phyloP scores from a whole-genome alignment of 768 basidiomycete genomes.

The Auriscalpium vulgare region DNA sequence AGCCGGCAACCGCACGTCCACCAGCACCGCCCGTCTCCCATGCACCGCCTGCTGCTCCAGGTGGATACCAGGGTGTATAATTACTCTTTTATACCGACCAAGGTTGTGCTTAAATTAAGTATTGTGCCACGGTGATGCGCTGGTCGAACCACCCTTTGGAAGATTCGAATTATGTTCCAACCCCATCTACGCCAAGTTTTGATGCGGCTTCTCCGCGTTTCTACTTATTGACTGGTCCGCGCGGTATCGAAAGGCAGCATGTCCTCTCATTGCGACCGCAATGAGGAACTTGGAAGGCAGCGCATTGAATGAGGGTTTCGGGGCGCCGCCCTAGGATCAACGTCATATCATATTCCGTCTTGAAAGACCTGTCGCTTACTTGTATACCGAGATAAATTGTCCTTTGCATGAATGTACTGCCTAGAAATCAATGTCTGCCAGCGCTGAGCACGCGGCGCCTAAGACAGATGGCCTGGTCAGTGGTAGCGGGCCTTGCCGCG shows the following conservation, averaged over 20 bases:
- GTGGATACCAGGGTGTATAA: conserved; percentile 28
- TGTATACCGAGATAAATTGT: no score
- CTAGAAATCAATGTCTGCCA: no score
- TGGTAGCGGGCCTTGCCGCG: no score
- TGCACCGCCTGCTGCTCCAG: conserved; percentile 18
- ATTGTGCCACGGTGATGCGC: conserved; percentile 11
- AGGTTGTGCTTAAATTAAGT: neutral
- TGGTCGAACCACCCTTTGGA: conserved; percentile 28
- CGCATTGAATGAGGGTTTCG: no score
- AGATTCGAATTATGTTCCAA: conserved; percentile 28
- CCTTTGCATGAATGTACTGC: no score
- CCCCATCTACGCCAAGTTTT: conserved; percentile 43
- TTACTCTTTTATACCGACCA: neutral
- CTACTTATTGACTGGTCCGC: conserved; percentile 23
- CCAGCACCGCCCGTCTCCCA: conserved; percentile 18
- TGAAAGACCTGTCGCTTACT: no score
- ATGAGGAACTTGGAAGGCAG: no score
- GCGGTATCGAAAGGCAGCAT: conserved; percentile 42
- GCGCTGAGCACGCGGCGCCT: no score
- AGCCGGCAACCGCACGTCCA: conserved; percentile 16
- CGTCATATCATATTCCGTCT: no score
- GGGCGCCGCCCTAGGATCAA: no score
- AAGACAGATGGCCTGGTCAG: no score
- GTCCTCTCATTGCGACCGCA: conserved; percentile 20
- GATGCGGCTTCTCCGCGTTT: conserved; percentile 38